Conservation (phyloP, 345 rosid genomes). For the Diplotaxis tenuifolia region DNA sequence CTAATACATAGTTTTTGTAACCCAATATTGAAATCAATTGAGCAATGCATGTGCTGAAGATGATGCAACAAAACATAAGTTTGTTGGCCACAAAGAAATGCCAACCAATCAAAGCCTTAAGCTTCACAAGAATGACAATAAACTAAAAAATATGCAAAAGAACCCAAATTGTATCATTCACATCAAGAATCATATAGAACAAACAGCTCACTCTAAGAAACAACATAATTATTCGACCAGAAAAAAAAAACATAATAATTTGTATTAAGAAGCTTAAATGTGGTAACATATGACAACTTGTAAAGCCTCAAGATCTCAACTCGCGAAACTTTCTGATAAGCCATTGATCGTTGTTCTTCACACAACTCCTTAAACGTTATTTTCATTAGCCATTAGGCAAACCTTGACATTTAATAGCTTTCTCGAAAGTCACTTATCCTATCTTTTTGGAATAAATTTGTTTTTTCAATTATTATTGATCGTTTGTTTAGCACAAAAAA, state of each 20-base stretch:
- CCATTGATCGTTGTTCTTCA: slow-evolving; percentile 51
- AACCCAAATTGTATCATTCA: neutral
- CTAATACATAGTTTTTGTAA: neutral
- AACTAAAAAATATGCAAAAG: slow-evolving; percentile 2
- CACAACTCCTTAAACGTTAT: slow-evolving; percentile 42
- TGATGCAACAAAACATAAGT: neutral
- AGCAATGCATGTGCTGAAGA: neutral
- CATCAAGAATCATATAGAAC: neutral
- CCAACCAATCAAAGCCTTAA: neutral
- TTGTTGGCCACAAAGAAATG: neutral
- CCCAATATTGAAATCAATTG: neutral
- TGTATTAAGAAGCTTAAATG: neutral
- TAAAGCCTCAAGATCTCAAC: slow-evolving; percentile 7
- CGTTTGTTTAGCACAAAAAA: neutral
- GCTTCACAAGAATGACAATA: neutral
- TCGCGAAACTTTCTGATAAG: slow-evolving; percentile 25
- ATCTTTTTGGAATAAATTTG: neutral
- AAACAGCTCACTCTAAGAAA: neutral
- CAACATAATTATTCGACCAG: no score
- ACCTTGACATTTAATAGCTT: slow-evolving; percentile 68
- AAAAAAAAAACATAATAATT: neutral
- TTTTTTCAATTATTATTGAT: neutral
- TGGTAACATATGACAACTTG: slow-evolving; percentile 10
- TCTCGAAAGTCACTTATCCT: slow-evolving; percentile 54
- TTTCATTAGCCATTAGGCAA: no score